Conservation (phyloP, 2,329 filamentous ascomycete species). For the Alternaria angustiovoidea region DNA sequence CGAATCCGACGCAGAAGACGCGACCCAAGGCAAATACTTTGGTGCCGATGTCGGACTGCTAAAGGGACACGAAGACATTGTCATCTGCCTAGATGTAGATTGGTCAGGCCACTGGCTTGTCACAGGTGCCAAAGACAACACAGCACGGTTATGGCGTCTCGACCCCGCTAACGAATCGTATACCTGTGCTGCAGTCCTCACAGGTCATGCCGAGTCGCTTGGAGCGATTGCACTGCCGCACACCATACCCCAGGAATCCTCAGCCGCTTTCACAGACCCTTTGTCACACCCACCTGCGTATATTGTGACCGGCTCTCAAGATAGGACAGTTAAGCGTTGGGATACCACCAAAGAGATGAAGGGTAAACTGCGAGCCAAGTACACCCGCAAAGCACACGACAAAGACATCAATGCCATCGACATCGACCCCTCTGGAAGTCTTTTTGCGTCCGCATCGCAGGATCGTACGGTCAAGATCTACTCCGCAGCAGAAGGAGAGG, state of each 20-base stretch:
- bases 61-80: slow-evolving; percentile 92
- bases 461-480: slow-evolving; percentile 98
- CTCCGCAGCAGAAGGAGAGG: slow-evolving; percentile 88
- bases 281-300: slow-evolving; percentile 82
- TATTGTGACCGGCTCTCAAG: slow-evolving; percentile 90
- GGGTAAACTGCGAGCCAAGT: slow-evolving; percentile 71
- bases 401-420: slow-evolving; percentile 98
- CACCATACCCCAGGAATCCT: slow-evolving; percentile 70
- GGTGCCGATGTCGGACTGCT: slow-evolving; percentile 87
- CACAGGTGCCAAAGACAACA: slow-evolving; percentile 96
- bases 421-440: slow-evolving; percentile 73
- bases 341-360: slow-evolving; percentile 67
- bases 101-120: slow-evolving; percentile 98
- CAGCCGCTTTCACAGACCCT: slow-evolving; percentile 75
- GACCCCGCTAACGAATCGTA: slow-evolving; percentile 79
- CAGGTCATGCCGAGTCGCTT: slow-evolving; percentile 92
- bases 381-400: slow-evolving; percentile 94
- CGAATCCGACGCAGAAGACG: slow-evolving; percentile 36
- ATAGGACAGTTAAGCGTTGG: slow-evolving; percentile 95
- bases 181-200: slow-evolving; percentile 81
- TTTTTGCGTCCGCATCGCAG: slow-evolving; percentile 96
- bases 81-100: slow-evolving; percentile 92
- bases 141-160: slow-evolving; percentile 86
- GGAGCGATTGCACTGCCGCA: slow-evolving; percentile 88
- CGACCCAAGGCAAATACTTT: slow-evolving; percentile 69